A percentile compares a stretch with the other conserved stretches of the same genome.
Conservation (phyloP, 805 yeast genomes). For the Lachancea nothofagi region DNA sequence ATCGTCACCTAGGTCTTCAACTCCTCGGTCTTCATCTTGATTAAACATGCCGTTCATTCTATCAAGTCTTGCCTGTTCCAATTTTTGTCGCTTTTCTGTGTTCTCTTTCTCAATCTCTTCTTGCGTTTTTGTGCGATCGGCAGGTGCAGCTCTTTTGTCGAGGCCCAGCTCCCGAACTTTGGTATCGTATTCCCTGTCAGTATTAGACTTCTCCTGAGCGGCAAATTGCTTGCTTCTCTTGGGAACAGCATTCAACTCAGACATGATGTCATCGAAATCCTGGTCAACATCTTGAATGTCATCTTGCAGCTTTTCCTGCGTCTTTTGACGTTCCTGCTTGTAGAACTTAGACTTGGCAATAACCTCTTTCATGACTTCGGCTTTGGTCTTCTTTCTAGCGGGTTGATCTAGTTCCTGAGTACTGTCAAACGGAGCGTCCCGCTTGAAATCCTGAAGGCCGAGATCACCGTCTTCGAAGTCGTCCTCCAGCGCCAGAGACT, state of each 20-base stretch:
- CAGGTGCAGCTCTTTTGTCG: constrained; percentile 74
- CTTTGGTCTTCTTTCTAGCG: constrained; percentile 65
- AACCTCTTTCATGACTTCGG: constrained; percentile 80
- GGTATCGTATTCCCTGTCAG: constrained; percentile 51
- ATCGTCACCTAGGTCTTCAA: constrained; percentile 64
- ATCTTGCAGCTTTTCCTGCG: constrained; percentile 54
- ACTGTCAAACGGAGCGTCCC: constrained; percentile 6
- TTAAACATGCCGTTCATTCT: constrained; percentile 68
- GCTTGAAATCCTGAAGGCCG: constrained; percentile 31
- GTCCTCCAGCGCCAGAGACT: constrained; percentile 55
- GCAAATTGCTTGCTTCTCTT: constrained; percentile 15
- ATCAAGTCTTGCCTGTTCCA: constrained; percentile 62
- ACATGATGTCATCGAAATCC: constrained; percentile 64
- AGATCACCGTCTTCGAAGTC: constrained; percentile 47
- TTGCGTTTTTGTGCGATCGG: constrained; percentile 73
- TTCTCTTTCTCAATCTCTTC: constrained; percentile 62
- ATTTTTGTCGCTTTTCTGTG: constrained; percentile 50
- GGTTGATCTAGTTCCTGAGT: constrained; percentile 39
- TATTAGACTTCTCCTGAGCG: constrained; percentile 33
- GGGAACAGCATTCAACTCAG: constrained; percentile 38
- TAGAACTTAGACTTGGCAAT: constrained; percentile 77
- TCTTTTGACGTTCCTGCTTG: constrained; percentile 67
- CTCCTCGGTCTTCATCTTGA: constrained; percentile 45
- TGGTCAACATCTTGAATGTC: constrained; percentile 66
- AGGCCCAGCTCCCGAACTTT: constrained; percentile 60